Conservation (phyloP, 805 yeast genomes). For the Kuraishia hungarica region DNA sequence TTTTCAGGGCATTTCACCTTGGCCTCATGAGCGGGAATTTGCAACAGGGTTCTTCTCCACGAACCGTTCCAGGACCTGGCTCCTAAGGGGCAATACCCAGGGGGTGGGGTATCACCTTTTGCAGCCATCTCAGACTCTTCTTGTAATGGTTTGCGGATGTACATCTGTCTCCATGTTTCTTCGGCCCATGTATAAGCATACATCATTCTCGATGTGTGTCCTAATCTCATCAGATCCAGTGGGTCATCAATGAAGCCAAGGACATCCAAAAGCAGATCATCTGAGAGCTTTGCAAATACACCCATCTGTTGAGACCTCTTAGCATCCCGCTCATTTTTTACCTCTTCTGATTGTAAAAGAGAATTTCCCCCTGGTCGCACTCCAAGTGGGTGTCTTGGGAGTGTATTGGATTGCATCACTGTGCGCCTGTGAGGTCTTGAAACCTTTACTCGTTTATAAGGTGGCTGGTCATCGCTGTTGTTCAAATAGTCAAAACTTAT, state of each 20-base stretch:
- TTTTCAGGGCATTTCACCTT: slow-evolving; percentile 35
- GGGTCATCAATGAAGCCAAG: slow-evolving; percentile 40
- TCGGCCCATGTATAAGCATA: slow-evolving; percentile 72
- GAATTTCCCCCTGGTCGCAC: slow-evolving; percentile 73
- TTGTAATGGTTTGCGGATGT: slow-evolving; percentile 21
- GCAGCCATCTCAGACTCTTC: slow-evolving; percentile 10
- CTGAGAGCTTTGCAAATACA: slow-evolving; percentile 40
- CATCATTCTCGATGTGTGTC: slow-evolving; percentile 54
- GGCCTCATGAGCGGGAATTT: slow-evolving; percentile 30
- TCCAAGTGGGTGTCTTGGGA: slow-evolving; percentile 58
- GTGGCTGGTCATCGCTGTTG: not conserved
- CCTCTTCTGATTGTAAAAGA: slow-evolving; percentile 21
- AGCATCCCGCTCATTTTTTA: slow-evolving; percentile 9
- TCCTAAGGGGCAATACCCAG: slow-evolving; percentile 15
- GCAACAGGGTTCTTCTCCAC: slow-evolving; percentile 62
- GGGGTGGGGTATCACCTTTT: not conserved
- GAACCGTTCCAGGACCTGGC: slow-evolving; percentile 60
- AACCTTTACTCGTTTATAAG: not conserved
- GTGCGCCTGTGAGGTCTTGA: not conserved
- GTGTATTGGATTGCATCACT: not conserved
- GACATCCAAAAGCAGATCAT: slow-evolving; percentile 52
- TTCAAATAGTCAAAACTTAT: not conserved
- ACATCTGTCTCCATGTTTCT: slow-evolving; percentile 70
- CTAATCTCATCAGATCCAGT: slow-evolving; percentile 38
- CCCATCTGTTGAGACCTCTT: slow-evolving; percentile 39